These are phyloP conservation scores for Gyromitra esculenta DNA, from an alignment of 2,329 filamentous ascomycete genomes.

Conservation along the genomic window DNA sequence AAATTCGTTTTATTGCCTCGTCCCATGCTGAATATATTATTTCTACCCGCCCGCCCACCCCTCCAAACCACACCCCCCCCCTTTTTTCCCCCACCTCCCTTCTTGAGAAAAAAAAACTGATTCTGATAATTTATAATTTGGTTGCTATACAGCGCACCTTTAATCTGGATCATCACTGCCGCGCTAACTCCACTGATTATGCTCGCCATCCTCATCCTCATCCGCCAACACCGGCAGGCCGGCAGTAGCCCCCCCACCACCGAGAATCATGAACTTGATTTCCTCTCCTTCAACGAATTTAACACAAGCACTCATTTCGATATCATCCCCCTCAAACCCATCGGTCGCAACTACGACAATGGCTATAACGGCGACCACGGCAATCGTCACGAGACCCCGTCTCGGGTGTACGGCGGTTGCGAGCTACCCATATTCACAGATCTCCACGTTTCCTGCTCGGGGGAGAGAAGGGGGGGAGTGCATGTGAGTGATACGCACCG, in stretches of 20 bases:
- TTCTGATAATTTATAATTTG: slow-evolving; percentile 28
- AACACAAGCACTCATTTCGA: not conserved
- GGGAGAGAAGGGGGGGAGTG: slow-evolving; percentile 8
- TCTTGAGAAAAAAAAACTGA: not conserved
- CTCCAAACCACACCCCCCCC: no score
- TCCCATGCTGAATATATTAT: slow-evolving; percentile 31
- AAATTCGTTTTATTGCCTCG: slow-evolving; percentile 22
- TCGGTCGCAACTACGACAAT: not conserved
- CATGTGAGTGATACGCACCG: slow-evolving; percentile 47
- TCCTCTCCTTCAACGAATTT: not conserved
- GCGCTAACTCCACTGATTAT: slow-evolving; percentile 35
- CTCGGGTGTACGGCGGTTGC: slow-evolving; percentile 21
- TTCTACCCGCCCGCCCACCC: not conserved
- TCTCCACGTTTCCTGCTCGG: slow-evolving; percentile 37
- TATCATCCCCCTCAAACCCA: slow-evolving; percentile 7
- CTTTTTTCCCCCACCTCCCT: not conserved
- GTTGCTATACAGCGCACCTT: slow-evolving; percentile 40
- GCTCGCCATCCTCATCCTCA: slow-evolving; percentile 20
- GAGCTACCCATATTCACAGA: slow-evolving; percentile 38
- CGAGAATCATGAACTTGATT: slow-evolving; percentile 10
- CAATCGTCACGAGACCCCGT: slow-evolving; percentile 36
- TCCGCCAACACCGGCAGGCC: slow-evolving; percentile 20
- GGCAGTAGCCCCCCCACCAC: slow-evolving; percentile 17
- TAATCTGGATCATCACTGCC: slow-evolving; percentile 33
- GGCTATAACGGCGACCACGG: slow-evolving; percentile 12